Conservation (phyloP, 2,329 filamentous ascomycete genomes). For the Raffaelea arxii region DNA sequence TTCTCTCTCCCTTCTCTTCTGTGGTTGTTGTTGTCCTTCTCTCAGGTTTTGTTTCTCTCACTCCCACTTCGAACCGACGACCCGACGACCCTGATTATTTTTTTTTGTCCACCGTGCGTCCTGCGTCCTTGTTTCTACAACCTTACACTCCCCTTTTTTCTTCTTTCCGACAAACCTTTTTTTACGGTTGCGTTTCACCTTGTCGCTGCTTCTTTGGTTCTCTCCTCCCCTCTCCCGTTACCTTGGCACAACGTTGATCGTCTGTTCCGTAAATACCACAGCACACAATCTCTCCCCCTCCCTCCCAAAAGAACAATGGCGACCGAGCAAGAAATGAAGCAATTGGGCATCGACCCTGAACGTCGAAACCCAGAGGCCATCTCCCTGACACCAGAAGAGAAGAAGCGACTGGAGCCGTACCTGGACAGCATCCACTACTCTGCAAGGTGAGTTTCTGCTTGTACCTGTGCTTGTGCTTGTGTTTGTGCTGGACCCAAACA, state of each 20-base stretch:
- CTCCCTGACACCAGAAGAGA: slow-evolving; percentile 70
- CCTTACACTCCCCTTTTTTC: no score
- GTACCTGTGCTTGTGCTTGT: not conserved
- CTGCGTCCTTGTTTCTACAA: no score
- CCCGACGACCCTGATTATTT: no score
- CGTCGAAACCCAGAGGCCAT: slow-evolving; percentile 83
- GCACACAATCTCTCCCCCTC: not conserved
- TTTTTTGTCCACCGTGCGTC: no score
- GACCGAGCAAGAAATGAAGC: slow-evolving; percentile 13
- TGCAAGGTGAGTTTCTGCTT: slow-evolving; percentile 25
- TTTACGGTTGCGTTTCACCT: no score
- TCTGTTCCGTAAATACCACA: not conserved
- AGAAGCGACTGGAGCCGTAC: slow-evolving; percentile 78
- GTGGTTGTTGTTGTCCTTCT: not conserved
- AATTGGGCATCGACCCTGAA: slow-evolving; percentile 64
- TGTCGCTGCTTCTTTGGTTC: not conserved
- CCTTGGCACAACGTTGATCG: no score
- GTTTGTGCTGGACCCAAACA: no score
- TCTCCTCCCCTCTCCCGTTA: no score
- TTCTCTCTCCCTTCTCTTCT: not conserved
- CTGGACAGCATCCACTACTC: slow-evolving; percentile 95
- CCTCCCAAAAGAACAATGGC: slow-evolving; percentile 6
- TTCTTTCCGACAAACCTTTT: no score
- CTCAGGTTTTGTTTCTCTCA: not conserved
- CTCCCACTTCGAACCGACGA: no score